These are phyloP conservation scores for Cafeteria roenbergensis DNA, from an alignment of 108 stramenopile genomes.

Conservation along the genomic window DNA sequence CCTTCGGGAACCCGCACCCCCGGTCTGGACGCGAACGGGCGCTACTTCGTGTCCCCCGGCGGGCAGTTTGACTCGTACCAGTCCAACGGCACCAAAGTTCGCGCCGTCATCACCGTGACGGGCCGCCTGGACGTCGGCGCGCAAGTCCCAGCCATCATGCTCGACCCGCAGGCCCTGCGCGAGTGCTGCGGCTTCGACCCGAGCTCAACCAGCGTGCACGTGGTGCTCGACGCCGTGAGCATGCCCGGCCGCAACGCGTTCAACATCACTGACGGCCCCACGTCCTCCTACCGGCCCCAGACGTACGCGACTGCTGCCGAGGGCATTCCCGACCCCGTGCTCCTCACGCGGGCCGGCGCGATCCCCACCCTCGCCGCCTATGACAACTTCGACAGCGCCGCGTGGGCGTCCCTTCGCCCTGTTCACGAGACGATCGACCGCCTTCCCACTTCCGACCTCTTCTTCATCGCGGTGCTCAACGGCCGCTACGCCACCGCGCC, in stretches of 20 bases:
- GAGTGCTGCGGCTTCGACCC: neutral
- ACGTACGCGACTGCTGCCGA: no score
- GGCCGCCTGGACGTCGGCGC: neutral
- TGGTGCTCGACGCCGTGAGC: no score
- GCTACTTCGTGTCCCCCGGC: neutral
- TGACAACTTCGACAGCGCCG: neutral
- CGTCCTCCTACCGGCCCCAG: no score
- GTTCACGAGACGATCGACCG: neutral
- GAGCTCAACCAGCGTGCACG: neutral
- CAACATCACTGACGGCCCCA: no score
- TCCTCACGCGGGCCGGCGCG: neutral
- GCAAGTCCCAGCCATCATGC: neutral
- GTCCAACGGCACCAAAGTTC: neutral
- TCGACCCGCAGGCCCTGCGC: neutral
- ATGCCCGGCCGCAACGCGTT: no score
- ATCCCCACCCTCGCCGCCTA: neutral
- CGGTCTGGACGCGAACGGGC: neutral
- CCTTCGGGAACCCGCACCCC: neutral
- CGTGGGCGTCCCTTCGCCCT: neutral
- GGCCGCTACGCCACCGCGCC: neutral
- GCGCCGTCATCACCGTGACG: neutral
- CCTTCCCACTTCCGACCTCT: neutral
- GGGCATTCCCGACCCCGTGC: neutral
- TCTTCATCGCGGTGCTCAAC: neutral
- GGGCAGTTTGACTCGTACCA: neutral